Base-by-base conservation (phyloP, 305 asterid genomes). In the Striga hermonthica region DNA sequence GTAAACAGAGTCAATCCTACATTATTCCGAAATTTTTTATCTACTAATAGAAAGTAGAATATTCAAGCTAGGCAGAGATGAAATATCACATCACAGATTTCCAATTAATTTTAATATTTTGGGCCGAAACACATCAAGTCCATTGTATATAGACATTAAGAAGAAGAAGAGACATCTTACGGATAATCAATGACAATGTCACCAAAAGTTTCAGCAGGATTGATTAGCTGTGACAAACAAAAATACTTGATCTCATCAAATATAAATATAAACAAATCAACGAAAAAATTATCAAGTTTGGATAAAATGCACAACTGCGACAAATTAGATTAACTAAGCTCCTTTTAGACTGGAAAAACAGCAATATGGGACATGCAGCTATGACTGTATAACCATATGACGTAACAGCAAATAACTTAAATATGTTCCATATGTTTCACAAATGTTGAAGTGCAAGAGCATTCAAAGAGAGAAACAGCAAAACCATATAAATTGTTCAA, bases 161-260 rank as follows among this genome's bases (percentile, higher is more conserved):
- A 66, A 74, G 74, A 22, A 22, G 74, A 45, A 73, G 75, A 75
- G 66, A 67, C 50, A 69, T 83, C 98, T 88, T 86, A 93, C 97
- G 96, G 95, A 72, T 93, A 93, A 77, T 93, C 98, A 77, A 93
- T 93, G 67, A 88, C 97, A 66, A 90, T 93, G 81, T 93, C 99
- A 15, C 99, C 99, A 78, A 93, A 93, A 66, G 99, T 93, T 80
- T 93, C 99, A 69, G 99, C 97, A 60, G 99, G 99, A 73, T 93
- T 93, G 83, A 93, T 82, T 60, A 86, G 50, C 99, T 93, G 97
- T 63, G n/a, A 72, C 68, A 67, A 77, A 60, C 62, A 67, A 64
- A 67, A 64, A 75, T 40, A 65, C 39, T 49, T 60, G 47, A 65
- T 43, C 74, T 69, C 49, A 70, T 75, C 55, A 71, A 55, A 56